Conservation (phyloP, 805 yeast species). For the Komagataella phaffii region DNA sequence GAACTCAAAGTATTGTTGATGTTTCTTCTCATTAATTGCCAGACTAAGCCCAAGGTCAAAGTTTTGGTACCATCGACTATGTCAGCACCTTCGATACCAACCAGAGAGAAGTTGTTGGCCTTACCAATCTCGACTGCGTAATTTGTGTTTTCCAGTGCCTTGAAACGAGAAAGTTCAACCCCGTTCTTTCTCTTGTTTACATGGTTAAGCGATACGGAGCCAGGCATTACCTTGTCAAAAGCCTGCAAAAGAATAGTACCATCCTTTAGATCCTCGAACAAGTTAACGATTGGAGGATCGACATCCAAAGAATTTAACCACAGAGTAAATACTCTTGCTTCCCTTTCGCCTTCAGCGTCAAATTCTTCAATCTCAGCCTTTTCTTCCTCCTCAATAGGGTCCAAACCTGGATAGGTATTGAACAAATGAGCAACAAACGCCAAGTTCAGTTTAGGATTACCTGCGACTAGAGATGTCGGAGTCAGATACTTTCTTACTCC, state of each 20-base stretch:
- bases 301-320: slow-evolving; percentile 97
- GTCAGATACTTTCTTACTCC: slow-evolving; percentile 92
- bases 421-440: slow-evolving; percentile 96
- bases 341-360: slow-evolving; percentile 99
- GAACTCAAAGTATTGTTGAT: slow-evolving; percentile 72
- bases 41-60: slow-evolving; percentile 82
- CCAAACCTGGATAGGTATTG: slow-evolving; percentile 94
- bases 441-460: slow-evolving; percentile 91
- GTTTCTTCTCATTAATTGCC: slow-evolving; percentile 98
- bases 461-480: slow-evolving; percentile 84
- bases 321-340: slow-evolving; percentile 93
- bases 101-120: slow-evolving; percentile 82
- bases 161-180: slow-evolving; percentile 72
- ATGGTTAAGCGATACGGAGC: slow-evolving; percentile 65
- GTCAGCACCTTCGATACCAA: slow-evolving; percentile 97
- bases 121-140: slow-evolving; percentile 97
- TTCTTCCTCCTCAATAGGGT: slow-evolving; percentile 85
- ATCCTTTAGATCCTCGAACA: slow-evolving; percentile 91
- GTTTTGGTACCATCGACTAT: slow-evolving; percentile 87
- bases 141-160: slow-evolving; percentile 94
- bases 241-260: slow-evolving; percentile 86
- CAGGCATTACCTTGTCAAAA: slow-evolving; percentile 91
- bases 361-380: slow-evolving; percentile 93
- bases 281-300: slow-evolving; percentile 81
- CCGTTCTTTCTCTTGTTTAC: slow-evolving; percentile 83